Conservation (phyloP, 1,284 basidiomycete genomes). For the Rhodotorula sp. region DNA sequence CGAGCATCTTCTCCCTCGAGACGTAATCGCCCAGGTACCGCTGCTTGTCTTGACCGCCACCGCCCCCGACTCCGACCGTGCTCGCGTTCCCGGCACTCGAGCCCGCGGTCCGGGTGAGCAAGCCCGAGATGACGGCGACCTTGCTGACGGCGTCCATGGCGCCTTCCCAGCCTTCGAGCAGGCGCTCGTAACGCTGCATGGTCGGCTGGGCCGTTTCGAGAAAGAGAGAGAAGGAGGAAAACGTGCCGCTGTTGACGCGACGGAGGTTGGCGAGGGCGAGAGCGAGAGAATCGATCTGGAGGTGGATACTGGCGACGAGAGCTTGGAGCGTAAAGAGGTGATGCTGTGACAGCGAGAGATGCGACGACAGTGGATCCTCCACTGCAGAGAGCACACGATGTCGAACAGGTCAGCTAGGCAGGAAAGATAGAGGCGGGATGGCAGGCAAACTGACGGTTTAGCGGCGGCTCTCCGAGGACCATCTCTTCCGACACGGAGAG, state of each 20-base stretch:
- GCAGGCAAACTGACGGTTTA: constrained; percentile 24
- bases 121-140: constrained; percentile 30
- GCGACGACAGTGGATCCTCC: constrained; percentile 39
- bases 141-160: constrained; percentile 36
- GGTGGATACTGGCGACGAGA: constrained; percentile 33
- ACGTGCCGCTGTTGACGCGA: constrained; percentile 34
- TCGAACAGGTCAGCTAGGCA: too few species aligned
- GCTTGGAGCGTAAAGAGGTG: constrained; percentile 42
- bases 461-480: constrained; percentile 34
- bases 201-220: constrained; percentile 18
- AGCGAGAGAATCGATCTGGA: constrained; percentile 35
- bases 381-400: constrained; percentile 4
- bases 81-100: neutral
- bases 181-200: constrained; percentile 16
- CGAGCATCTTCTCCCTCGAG: constrained; percentile 43
- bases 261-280: constrained; percentile 38
- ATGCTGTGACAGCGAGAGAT: constrained; percentile 41
- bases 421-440: too few species aligned
- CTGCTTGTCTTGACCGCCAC: constrained; percentile 26
- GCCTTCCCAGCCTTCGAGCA: constrained; percentile 32
- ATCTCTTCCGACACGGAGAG: constrained; percentile 31
- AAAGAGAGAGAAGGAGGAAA: constrained; percentile 22
- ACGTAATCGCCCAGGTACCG: constrained; percentile 43
- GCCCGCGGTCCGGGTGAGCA: constrained; percentile 8
- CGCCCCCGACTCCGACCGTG: neutral